Base-by-base conservation (phyloP, 177 flowering plant genomes). In the Vitis hybrid region DNA sequence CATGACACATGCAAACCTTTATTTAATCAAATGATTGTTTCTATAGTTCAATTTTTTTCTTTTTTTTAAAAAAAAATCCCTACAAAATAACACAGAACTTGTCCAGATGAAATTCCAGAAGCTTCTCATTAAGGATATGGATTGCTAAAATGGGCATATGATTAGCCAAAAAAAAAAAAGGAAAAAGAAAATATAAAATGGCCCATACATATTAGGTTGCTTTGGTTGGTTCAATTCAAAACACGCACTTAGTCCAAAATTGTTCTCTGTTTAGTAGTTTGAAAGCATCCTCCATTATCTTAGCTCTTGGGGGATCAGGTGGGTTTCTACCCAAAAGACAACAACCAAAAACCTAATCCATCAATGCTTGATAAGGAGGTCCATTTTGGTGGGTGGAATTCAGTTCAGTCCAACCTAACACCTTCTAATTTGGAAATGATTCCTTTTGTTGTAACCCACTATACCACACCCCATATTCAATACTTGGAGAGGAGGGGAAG, bases 311-410 rank as follows among this genome's bases (percentile, higher is more conserved):
- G 51, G 72, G 72, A 70, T 62, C 57, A 46, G 73, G 55, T 56
- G 52, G 30, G 49, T 57, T 65, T 58, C 15, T 13, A 21, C 52
- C 63, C 40, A 60, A 63, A 63, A 24, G 19, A 62, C 12, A 55
- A 70, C 73, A 54, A 63, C 62, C 68, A 64, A 24, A 40, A 46
- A 63, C 73, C 73, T 71, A 63, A 64, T 56, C 68, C 62, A 46
- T 46, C 62, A 1, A 19, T 13, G 51, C 2, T 30, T 64, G 67
- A 64, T 21, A 6, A 60, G 24, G 59, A 46, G 24, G 48, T 30
- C 11, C 35, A 32, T 12, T 55, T 54, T 55, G 49, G 58, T 57
- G 46, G 54, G 62, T 68, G 55, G 40, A 46, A 12, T 58, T 32
- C 11, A 13, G 9, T 57, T 19, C 46, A 57, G 24, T 57, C 60